phyloP scores from a whole-genome alignment of 129 eudicot genomes.

The Saposhnikovia divaricata region DNA sequence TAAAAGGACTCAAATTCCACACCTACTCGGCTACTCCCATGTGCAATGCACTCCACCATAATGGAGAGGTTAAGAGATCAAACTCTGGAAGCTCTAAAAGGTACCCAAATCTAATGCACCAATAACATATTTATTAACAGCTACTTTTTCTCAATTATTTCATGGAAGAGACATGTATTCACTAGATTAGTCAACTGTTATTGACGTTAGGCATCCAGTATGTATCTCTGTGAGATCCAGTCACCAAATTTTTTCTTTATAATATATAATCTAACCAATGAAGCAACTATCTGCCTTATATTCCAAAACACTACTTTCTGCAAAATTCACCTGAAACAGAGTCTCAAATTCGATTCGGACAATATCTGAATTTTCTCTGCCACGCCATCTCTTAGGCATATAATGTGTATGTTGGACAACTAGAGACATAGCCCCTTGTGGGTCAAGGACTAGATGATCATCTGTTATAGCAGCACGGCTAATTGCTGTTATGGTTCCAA shows the following conservation, averaged over 20 bases:
- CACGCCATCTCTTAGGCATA: constrained; percentile 97
- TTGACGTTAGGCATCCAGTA: not conserved
- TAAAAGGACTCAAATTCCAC: not conserved
- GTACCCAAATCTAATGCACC: not conserved
- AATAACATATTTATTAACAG: not conserved
- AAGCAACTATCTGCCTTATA: not conserved
- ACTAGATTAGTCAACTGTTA: not conserved
- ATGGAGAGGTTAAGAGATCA: not conserved
- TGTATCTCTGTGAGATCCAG: constrained; percentile 29
- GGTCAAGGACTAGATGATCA: constrained; percentile 77
- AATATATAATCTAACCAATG: not conserved
- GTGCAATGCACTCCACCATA: not conserved
- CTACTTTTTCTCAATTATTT: not conserved
- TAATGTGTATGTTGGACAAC: constrained; percentile 82
- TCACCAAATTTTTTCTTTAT: not conserved
- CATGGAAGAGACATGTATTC: not conserved
- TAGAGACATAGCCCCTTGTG: constrained; percentile 74
- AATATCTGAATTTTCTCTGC: constrained; percentile 63
- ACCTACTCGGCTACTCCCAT: not conserved
- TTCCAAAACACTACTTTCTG: constrained; percentile 10
- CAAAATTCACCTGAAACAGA: constrained; percentile 67
- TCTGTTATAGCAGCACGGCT: constrained; percentile 86
- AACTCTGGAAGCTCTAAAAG: not conserved
- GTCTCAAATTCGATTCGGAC: constrained; percentile 83
- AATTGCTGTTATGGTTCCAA: constrained; percentile 89